phyloP scores from a whole-genome alignment of 257 asterid species.

The Penstemon eatonii region DNA sequence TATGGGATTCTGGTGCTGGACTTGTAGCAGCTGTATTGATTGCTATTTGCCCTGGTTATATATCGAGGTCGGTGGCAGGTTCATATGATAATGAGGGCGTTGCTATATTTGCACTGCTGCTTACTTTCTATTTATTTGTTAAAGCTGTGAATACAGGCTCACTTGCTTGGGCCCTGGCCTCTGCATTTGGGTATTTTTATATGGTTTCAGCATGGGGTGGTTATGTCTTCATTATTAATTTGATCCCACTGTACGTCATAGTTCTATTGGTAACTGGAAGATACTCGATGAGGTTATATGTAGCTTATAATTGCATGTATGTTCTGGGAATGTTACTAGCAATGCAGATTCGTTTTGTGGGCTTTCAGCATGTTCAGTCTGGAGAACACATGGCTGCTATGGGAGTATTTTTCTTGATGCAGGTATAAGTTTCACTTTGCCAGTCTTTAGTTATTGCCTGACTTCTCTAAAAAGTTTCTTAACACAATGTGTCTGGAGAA shows the following conservation, averaged over 20 bases:
- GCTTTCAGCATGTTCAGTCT: constrained; percentile 98
- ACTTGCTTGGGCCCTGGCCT: constrained; percentile 95
- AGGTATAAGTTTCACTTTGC: constrained; percentile 46
- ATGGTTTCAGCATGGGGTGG: constrained; percentile 99
- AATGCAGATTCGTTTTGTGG: constrained; percentile 98
- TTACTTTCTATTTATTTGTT: constrained; percentile 92
- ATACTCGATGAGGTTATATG: constrained; percentile 94
- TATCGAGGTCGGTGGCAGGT: constrained; percentile 98
- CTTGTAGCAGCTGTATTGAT: constrained; percentile 93
- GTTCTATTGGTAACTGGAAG: constrained; percentile 92
- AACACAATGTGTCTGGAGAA: constrained; percentile 8
- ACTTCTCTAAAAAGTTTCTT: constrained; percentile 5
- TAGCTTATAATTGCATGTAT: constrained; percentile 93
- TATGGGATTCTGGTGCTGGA: constrained; percentile 99
- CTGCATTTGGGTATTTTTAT: constrained; percentile 95
- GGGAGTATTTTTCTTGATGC: constrained; percentile 99
- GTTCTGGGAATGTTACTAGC: constrained; percentile 91
- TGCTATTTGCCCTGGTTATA: constrained; percentile 99
- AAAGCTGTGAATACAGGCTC: constrained; percentile 99
- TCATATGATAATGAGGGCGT: constrained; percentile 98
- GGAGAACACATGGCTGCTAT: constrained; percentile 99
- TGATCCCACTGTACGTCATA: constrained; percentile 88
- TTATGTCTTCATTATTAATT: constrained; percentile 91
- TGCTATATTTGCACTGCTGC: constrained; percentile 92
- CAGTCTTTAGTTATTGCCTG: not conserved